Percentiles rank a stretch among this genome's conserved stretches.
phyloP scores from a whole-genome alignment of 2,329 filamentous ascomycete species.

The Botrytis porri region DNA sequence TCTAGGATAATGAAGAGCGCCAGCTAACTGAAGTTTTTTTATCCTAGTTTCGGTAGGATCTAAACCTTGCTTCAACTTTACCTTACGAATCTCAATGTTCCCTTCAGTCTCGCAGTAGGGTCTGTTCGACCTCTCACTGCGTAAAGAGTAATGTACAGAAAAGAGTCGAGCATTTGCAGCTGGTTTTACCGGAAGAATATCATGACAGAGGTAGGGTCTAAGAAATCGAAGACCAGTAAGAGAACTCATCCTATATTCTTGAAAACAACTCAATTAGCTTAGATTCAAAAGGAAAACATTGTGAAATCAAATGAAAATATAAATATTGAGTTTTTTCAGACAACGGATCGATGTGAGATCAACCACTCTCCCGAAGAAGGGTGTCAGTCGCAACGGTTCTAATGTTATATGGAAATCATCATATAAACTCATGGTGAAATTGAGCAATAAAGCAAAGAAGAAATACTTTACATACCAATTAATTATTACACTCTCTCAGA shows the following conservation, averaged over 20 bases:
- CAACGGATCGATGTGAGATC: slow-evolving; percentile 51
- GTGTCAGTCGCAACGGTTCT: slow-evolving; percentile 61
- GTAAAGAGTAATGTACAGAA: slow-evolving; percentile 26
- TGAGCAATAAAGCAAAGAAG: background rate
- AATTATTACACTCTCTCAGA: background rate
- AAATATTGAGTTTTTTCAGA: slow-evolving; percentile 39
- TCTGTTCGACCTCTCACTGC: background rate
- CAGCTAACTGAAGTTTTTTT: slow-evolving; percentile 2
- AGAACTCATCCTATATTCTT: slow-evolving; percentile 45
- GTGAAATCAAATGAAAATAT: slow-evolving; percentile 6
- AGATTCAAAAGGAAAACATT: slow-evolving; percentile 22
- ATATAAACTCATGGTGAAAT: slow-evolving; percentile 33
- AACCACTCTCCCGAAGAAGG: slow-evolving; percentile 43
- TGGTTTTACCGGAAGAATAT: slow-evolving; percentile 24
- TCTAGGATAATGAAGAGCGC: slow-evolving; percentile 8
- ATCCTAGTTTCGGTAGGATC: background rate
- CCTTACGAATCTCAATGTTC: background rate
- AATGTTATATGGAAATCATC: slow-evolving; percentile 51
- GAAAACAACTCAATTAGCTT: slow-evolving; percentile 22
- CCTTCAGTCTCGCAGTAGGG: background rate
- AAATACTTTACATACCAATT: background rate
- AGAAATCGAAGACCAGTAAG: slow-evolving; percentile 49
- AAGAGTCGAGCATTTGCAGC: slow-evolving; percentile 51
- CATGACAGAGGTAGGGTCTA: slow-evolving; percentile 52
- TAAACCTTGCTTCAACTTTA: background rate